Evolutionary conservation across 306 rosid species (phyloP).

Genomic region (Argentina anserina): DNA sequence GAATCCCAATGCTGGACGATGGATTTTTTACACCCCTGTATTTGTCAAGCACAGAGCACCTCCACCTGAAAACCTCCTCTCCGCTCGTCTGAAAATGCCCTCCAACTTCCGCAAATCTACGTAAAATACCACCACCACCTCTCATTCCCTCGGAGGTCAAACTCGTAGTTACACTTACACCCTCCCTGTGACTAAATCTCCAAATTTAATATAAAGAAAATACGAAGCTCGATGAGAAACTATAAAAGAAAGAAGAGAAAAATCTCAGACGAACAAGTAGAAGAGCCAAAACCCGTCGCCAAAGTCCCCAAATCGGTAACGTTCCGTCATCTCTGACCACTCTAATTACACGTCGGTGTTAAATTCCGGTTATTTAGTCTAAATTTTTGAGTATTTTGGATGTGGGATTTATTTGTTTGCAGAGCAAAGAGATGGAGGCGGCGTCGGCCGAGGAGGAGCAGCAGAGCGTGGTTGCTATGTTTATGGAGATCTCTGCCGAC

Average conservation of each 20-base stretch:
- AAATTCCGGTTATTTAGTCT: neutral
- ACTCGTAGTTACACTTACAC: neutral
- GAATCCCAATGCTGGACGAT: neutral
- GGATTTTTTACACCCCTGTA: no score
- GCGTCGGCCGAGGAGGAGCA: constrained; percentile 34
- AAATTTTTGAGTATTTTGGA: neutral
- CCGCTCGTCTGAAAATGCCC: neutral
- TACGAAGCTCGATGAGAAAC: neutral
- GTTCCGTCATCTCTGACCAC: neutral
- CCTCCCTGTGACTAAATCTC: neutral
- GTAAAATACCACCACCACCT: neutral
- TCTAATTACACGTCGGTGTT: neutral
- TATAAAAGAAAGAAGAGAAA: neutral
- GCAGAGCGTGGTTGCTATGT: constrained; percentile 44
- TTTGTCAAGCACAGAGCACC: neutral
- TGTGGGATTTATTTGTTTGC: neutral
- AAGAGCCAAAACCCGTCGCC: neutral
- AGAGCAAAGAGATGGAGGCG: constrained; percentile 28
- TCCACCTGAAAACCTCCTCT: neutral
- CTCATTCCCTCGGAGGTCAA: neutral
- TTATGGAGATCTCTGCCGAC: constrained; percentile 55
- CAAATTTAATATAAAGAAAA: neutral
- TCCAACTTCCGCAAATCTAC: constrained; percentile 1
- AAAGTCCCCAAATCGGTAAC: constrained; percentile 17
- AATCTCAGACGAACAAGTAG: neutral